Evolutionary conservation across 192 early-diverging fungal species (phyloP).

Genomic region (Jimgerdemannia lactiflua): DNA sequence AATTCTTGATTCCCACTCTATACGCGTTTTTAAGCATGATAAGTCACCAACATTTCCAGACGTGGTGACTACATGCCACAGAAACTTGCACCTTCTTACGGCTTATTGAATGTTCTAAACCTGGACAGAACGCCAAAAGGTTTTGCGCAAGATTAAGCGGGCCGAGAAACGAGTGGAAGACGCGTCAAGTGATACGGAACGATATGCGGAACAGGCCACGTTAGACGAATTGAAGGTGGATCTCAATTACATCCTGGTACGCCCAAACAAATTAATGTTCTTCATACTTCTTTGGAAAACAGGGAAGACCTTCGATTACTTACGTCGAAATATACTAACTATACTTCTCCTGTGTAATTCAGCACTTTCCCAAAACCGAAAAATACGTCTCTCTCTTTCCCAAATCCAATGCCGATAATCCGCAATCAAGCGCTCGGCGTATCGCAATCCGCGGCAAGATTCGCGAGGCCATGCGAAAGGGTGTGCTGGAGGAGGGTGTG

Average conservation of each 20-base stretch:
- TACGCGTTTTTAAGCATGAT: background rate
- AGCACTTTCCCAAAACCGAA: slow-evolving; percentile 41
- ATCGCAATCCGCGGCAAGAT: slow-evolving; percentile 34
- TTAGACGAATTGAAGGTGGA: slow-evolving; percentile 33
- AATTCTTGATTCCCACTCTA: background rate
- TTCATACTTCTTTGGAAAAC: background rate
- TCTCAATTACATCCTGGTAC: slow-evolving; percentile 25
- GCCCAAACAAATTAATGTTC: slow-evolving; percentile 3
- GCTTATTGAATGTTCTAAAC: background rate
- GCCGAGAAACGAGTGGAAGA: slow-evolving; percentile 24
- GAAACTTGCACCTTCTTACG: background rate
- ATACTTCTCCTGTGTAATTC: background rate
- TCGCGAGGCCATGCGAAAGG: slow-evolving; percentile 7
- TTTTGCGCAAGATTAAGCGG: slow-evolving; percentile 33
- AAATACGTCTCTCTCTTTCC: slow-evolving; percentile 46
- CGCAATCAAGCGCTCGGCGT: slow-evolving; percentile 5
- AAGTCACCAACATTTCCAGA: background rate
- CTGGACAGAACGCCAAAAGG: slow-evolving; percentile 42
- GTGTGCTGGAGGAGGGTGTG: slow-evolving; percentile 2
- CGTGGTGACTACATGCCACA: background rate
- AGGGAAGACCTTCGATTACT: background rate
- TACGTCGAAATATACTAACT: too few relatives aligned
- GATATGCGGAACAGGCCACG: slow-evolving; percentile 18
- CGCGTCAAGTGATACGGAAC: slow-evolving; percentile 23
- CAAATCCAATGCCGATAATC: slow-evolving; percentile 24